phyloP scores from a whole-genome alignment of 148 eudicot genomes.

The Rhododendron ovatum region DNA sequence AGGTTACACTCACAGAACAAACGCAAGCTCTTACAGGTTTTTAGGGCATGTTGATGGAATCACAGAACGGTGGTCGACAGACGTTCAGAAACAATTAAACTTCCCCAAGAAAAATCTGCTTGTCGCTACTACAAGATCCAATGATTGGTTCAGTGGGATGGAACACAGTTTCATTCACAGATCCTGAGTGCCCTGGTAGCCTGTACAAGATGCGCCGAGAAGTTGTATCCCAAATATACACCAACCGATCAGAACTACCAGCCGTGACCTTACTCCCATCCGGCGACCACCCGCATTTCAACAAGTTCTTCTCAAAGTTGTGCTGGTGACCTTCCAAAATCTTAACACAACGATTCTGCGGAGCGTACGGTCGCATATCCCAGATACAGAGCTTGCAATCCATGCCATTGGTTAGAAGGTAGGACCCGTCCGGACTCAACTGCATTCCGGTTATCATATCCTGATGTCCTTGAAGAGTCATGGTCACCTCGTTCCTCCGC shows the following conservation, averaged over 20 bases:
- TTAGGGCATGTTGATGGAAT: not conserved
- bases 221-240: conserved; percentile 95
- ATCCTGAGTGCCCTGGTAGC: conserved; percentile 93
- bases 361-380: conserved; percentile 99
- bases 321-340: conserved; percentile 93
- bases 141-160: conserved; percentile 87
- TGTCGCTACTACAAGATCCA: conserved; percentile 95
- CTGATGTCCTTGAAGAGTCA: conserved; percentile 90
- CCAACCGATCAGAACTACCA: conserved; percentile 96
- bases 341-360: conserved; percentile 90
- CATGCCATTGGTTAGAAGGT: conserved; percentile 91
- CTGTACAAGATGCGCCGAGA: conserved; percentile 78
- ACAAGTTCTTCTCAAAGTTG: conserved; percentile 86
- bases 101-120: conserved; percentile 91
- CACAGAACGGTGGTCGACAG: not conserved
- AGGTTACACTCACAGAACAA: not conserved
- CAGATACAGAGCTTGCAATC: conserved; percentile 83
- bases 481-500: conserved; percentile 81
- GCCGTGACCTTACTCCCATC: conserved; percentile 96
- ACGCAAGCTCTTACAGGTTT: not conserved
- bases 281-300: conserved; percentile 92
- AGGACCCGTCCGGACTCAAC: conserved; percentile 91
- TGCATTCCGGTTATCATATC: conserved; percentile 96
- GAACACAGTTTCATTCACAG: conserved; percentile 84
- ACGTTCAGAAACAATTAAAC: conserved; percentile 23